Percentiles rank a stretch among this genome's conserved stretches.
phyloP scores from a whole-genome alignment of 257 asterid species.

The Solanum corneliomulleri region DNA sequence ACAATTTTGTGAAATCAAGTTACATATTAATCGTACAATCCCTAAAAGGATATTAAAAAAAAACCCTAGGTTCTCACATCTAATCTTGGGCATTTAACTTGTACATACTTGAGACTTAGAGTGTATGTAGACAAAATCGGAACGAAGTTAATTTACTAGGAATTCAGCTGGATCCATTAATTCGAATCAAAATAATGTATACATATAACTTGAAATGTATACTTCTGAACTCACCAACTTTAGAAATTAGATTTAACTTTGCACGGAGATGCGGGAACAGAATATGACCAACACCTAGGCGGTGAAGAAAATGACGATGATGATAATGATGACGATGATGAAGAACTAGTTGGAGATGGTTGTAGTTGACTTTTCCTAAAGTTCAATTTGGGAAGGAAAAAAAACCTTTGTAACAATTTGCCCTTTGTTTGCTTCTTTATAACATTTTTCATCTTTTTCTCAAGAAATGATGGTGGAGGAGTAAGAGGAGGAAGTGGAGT shows the following conservation, averaged over 20 bases:
- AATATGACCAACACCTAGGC: slow-evolving; percentile 3
- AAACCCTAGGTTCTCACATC: background rate
- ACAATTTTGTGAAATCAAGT: background rate
- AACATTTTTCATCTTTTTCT: slow-evolving; percentile 1
- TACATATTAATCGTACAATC: background rate
- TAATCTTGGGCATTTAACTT: background rate
- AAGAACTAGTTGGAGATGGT: background rate
- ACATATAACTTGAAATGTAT: too few species aligned
- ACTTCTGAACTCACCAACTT: background rate
- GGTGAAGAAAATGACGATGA: slow-evolving; percentile 5
- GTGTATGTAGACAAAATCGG: background rate
- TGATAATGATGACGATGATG: background rate
- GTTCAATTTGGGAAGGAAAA: slow-evolving; percentile 12
- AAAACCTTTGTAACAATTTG: background rate
- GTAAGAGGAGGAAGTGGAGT: slow-evolving; percentile 24
- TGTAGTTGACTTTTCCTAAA: background rate
- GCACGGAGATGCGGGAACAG: slow-evolving; percentile 15
- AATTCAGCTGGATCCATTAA: background rate
- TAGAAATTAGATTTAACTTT: background rate
- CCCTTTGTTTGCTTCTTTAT: background rate
- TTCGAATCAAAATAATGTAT: background rate
- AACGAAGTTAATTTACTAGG: background rate
- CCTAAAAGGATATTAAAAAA: background rate
- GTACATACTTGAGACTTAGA: background rate
- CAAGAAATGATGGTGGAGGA: slow-evolving; percentile 26